Percentiles rank a stretch among this genome's conserved stretches.
Conservation (phyloP, 139 green algal genomes). For the Auxenochlorella protothecoides region DNA sequence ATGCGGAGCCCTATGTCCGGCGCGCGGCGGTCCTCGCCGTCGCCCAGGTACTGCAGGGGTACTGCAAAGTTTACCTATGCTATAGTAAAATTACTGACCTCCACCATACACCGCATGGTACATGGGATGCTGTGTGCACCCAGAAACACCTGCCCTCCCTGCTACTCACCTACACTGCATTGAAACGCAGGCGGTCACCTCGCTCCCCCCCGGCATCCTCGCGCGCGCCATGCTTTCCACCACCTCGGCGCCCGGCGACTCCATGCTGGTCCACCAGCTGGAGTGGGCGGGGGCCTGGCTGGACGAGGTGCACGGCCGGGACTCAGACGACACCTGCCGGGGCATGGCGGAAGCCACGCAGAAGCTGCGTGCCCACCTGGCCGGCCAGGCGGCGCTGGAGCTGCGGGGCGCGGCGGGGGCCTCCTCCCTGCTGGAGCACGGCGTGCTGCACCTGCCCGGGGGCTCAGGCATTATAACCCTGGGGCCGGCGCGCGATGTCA, state of each 20-base stretch:
- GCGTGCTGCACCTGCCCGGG: too few species aligned
- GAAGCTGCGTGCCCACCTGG: slow-evolving; percentile 15
- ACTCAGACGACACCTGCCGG: slow-evolving; percentile 31
- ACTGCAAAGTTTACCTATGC: not conserved
- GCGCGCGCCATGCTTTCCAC: slow-evolving; percentile 39
- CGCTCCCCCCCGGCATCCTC: slow-evolving; percentile 22
- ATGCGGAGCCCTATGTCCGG: slow-evolving; percentile 54
- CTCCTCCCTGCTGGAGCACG: slow-evolving; percentile 3
- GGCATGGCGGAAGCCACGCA: slow-evolving; percentile 3
- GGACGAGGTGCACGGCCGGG: not conserved
- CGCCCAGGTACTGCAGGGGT: slow-evolving; percentile 2
- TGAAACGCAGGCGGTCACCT: slow-evolving; percentile 1
- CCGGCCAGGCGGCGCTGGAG: slow-evolving; percentile 10
- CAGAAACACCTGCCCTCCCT: not conserved
- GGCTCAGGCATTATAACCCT: too few species aligned
- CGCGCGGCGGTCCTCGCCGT: slow-evolving; percentile 49
- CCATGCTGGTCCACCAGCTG: slow-evolving; percentile 30
- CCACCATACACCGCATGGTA: not conserved
- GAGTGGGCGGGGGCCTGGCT: slow-evolving; percentile 43
- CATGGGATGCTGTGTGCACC: not conserved
- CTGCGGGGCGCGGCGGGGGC: not conserved
- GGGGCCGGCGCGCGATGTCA: too few species aligned
- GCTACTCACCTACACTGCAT: not conserved
- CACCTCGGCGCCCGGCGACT: not conserved
- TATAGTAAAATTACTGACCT: not conserved